Evolutionary conservation across 1,284 basidiomycete species (phyloP).

Genomic region (Naganishia albida): DNA sequence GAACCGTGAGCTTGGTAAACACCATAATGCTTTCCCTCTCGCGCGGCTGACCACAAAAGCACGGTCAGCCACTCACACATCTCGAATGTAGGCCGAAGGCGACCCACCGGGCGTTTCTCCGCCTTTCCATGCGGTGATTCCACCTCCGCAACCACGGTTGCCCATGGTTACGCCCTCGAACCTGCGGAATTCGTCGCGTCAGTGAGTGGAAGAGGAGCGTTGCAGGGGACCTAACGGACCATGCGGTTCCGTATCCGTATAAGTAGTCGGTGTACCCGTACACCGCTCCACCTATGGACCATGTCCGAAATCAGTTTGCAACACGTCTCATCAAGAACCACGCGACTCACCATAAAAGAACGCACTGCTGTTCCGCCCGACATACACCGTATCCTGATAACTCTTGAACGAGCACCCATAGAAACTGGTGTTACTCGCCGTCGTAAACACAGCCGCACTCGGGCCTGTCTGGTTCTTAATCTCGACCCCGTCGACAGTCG

Average conservation of each 20-base stretch:
- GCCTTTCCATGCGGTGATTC: constrained; percentile 65
- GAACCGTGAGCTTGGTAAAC: constrained; percentile 63
- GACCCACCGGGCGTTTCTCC: constrained; percentile 10
- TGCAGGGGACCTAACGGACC: constrained; percentile 4
- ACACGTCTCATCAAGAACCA: background rate
- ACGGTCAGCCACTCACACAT: too few relatives aligned
- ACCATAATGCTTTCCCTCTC: constrained; percentile 57
- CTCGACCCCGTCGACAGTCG: constrained; percentile 39
- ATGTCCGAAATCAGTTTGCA: too few relatives aligned
- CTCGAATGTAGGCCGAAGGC: background rate
- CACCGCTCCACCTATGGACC: constrained; percentile 56
- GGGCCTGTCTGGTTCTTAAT: constrained; percentile 35
- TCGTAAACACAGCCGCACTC: constrained; percentile 37
- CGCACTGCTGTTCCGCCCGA: constrained; percentile 63
- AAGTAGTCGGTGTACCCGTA: constrained; percentile 66
- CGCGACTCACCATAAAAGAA: constrained; percentile 59
- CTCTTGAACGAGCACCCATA: constrained; percentile 66
- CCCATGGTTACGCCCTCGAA: constrained; percentile 64
- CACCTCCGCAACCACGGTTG: constrained; percentile 65
- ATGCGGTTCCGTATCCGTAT: constrained; percentile 63
- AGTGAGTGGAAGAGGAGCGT: constrained; percentile 52
- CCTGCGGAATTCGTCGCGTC: constrained; percentile 36
- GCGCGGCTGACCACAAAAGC: background rate
- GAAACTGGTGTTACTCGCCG: constrained; percentile 59
- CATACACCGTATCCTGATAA: constrained; percentile 69